Conservation (phyloP, 345 rosid genomes). For the Acer negundo region DNA sequence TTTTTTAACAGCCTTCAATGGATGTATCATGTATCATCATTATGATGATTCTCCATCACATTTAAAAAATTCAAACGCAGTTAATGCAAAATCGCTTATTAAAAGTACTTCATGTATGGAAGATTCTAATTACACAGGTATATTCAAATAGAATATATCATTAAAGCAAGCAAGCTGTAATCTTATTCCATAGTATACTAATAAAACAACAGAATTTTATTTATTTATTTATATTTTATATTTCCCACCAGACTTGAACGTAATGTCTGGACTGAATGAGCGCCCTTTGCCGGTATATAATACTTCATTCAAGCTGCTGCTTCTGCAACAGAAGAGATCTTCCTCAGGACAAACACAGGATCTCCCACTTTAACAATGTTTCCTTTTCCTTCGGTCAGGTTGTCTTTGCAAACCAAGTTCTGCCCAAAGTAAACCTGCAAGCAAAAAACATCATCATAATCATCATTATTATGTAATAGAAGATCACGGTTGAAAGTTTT, state of each 20-base stretch:
- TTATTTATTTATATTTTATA: no score
- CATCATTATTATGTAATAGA: neutral
- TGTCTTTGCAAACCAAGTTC: slow-evolving; percentile 73
- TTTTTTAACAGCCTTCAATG: neutral
- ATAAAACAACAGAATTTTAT: neutral
- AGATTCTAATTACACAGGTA: neutral
- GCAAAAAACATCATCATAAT: neutral
- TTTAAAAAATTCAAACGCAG: neutral
- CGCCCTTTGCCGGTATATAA: no score
- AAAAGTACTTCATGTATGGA: neutral
- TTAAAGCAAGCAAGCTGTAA: neutral
- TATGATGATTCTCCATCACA: no score
- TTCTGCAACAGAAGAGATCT: slow-evolving; percentile 64
- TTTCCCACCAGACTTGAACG: no score
- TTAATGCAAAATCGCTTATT: no score
- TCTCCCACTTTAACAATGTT: slow-evolving; percentile 66
- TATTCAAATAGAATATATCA: neutral
- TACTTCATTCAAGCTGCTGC: slow-evolving; percentile 55
- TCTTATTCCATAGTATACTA: neutral
- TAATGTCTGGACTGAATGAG: no score
- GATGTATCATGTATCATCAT: neutral
- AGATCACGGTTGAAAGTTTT: neutral
- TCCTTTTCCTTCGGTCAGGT: slow-evolving; percentile 31
- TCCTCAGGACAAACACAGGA: slow-evolving; percentile 52
- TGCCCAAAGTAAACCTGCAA: slow-evolving; percentile 84